phyloP scores from a whole-genome alignment of 345 rosid species.

The Combretum micranthum region DNA sequence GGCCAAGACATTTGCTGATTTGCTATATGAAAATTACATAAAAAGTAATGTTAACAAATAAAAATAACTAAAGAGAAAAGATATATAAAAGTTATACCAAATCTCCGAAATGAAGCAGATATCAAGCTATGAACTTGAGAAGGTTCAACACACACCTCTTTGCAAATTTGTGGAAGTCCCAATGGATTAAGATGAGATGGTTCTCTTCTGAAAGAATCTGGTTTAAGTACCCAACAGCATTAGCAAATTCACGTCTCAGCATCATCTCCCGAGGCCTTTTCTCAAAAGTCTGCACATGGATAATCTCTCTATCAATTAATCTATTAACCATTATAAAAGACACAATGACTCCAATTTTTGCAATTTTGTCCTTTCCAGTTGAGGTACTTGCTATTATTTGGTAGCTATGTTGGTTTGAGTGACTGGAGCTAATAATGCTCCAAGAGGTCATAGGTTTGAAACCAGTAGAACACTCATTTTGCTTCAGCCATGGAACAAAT shows the following conservation, averaged over 20 bases:
- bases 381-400: too few species aligned
- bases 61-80: not conserved
- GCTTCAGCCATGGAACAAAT: too few species aligned
- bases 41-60: constrained; percentile 22
- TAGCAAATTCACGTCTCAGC: constrained; percentile 92
- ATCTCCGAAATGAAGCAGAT: not conserved
- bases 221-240: constrained; percentile 93
- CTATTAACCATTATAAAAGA: not conserved
- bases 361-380: too few species aligned
- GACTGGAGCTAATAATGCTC: too few species aligned
- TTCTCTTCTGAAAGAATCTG: constrained; percentile 69
- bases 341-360: too few species aligned
- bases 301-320: constrained; percentile 1
- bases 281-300: constrained; percentile 77
- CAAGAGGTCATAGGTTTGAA: too few species aligned
- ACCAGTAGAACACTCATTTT: too few species aligned
- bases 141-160: constrained; percentile 52
- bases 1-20: constrained; percentile 99
- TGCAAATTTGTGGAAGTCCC: constrained; percentile 99
- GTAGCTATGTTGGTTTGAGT: too few species aligned
- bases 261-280: constrained; percentile 98
- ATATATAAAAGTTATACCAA: too few species aligned
- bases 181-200: constrained; percentile 78
- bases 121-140: not conserved
- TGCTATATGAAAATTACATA: constrained; percentile 42